Conservation (phyloP, 2,329 filamentous ascomycete genomes). For the Cordyceps cateniannulata region DNA sequence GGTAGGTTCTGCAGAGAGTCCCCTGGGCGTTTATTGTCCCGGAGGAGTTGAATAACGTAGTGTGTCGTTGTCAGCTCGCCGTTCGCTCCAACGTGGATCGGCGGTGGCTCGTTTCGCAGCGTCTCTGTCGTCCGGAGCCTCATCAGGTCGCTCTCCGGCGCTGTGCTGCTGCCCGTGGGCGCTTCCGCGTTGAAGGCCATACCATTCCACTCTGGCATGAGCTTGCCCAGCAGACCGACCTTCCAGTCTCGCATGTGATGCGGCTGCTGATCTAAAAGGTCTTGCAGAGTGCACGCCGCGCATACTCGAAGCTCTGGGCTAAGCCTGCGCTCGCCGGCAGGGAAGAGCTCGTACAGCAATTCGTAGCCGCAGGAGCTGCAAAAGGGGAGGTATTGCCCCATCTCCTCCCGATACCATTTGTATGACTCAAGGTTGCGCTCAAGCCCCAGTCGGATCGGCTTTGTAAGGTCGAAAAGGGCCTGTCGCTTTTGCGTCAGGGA, state of each 20-base stretch:
- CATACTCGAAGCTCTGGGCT: slow-evolving; percentile 20
- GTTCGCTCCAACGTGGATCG: background rate
- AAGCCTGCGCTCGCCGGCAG: background rate
- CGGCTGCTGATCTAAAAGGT: slow-evolving; percentile 22
- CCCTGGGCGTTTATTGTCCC: slow-evolving; percentile 18
- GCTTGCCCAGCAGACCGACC: slow-evolving; percentile 14
- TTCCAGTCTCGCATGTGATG: slow-evolving; percentile 24
- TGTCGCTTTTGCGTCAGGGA: slow-evolving; percentile 13
- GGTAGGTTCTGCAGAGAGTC: slow-evolving; percentile 27
- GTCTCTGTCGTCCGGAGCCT: background rate
- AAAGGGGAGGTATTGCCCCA: slow-evolving; percentile 21
- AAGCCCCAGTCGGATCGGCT: slow-evolving; percentile 24
- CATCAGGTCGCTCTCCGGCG: background rate
- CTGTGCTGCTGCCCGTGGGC: slow-evolving; percentile 11
- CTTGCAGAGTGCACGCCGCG: slow-evolving; percentile 24
- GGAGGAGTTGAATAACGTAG: background rate
- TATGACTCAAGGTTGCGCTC: slow-evolving; percentile 17
- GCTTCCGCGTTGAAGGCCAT: slow-evolving; percentile 26
- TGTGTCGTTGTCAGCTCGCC: background rate
- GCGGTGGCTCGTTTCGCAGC: background rate
- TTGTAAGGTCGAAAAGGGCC: slow-evolving; percentile 27
- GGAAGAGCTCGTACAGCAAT: slow-evolving; percentile 26
- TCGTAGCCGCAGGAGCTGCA: slow-evolving; percentile 31
- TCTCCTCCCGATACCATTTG: slow-evolving; percentile 19
- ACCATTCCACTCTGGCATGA: slow-evolving; percentile 24